Conservation (phyloP, 1,284 basidiomycete species). For the Ceratobasidium sp. region DNA sequence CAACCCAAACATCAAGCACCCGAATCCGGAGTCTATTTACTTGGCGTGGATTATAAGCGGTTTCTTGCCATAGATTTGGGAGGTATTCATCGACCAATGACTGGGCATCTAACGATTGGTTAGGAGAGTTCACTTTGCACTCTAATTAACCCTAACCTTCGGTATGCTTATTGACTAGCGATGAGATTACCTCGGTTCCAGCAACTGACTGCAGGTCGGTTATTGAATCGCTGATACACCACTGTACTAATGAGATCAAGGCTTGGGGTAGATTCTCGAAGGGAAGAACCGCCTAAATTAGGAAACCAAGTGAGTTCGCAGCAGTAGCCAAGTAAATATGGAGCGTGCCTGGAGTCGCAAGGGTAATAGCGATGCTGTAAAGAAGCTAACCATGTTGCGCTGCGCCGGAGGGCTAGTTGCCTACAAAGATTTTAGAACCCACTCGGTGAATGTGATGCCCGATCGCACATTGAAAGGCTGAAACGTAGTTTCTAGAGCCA, state of each 20-base stretch:
- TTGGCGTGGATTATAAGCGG: slow-evolving; percentile 38
- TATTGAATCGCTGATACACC: slow-evolving; percentile 64
- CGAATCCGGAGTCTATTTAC: slow-evolving; percentile 46
- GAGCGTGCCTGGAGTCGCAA: slow-evolving; percentile 69
- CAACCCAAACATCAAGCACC: slow-evolving; percentile 73
- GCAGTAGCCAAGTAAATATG: no score
- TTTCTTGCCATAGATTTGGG: slow-evolving; percentile 42
- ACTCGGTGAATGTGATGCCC: background rate
- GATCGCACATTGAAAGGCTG: slow-evolving; percentile 60
- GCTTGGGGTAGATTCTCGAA: slow-evolving; percentile 62
- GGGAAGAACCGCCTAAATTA: slow-evolving; percentile 61
- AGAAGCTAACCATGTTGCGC: slow-evolving; percentile 71
- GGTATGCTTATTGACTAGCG: slow-evolving; percentile 79
- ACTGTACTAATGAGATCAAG: slow-evolving; percentile 65
- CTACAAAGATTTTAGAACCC: slow-evolving; percentile 52
- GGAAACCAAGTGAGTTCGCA: slow-evolving; percentile 16
- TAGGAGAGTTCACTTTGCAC: background rate
- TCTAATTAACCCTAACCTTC: slow-evolving; percentile 59
- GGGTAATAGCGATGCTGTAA: slow-evolving; percentile 71
- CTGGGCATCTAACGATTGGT: background rate
- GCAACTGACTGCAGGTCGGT: slow-evolving; percentile 68
- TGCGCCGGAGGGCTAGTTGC: slow-evolving; percentile 60
- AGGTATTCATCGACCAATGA: slow-evolving; percentile 50
- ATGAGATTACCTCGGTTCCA: slow-evolving; percentile 69
- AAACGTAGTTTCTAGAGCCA: background rate